These are phyloP conservation scores for Dictyostelium intermedium DNA, from an alignment of 78 protist species.

Conservation along the genomic window DNA sequence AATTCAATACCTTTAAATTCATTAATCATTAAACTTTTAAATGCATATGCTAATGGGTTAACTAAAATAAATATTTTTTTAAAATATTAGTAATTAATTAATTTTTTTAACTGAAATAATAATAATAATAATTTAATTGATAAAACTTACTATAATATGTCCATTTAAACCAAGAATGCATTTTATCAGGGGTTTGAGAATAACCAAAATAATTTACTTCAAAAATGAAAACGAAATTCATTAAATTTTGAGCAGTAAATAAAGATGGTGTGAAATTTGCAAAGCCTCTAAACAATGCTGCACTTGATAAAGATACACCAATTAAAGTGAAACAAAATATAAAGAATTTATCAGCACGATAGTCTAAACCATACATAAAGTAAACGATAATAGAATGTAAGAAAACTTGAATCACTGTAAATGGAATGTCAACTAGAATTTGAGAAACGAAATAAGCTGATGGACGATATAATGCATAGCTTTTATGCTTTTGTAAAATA, in stretches of 20 bases:
- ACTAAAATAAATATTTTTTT: not conserved
- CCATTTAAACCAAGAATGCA: slow-evolving; percentile 74
- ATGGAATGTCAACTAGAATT: slow-evolving; percentile 23
- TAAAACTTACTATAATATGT: not conserved
- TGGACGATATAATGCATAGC: slow-evolving; percentile 48
- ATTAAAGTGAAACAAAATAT: not conserved
- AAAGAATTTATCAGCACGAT: slow-evolving; percentile 47
- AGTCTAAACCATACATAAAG: slow-evolving; percentile 36
- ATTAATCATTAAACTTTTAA: slow-evolving; percentile 26
- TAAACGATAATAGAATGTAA: slow-evolving; percentile 22
- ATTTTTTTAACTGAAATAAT: not conserved
- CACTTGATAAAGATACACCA: slow-evolving; percentile 4
- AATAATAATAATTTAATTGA: too few relatives aligned
- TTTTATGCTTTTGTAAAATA: slow-evolving; percentile 51
- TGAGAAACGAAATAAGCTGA: slow-evolving; percentile 37
- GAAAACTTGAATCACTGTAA: not conserved
- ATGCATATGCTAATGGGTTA: slow-evolving; percentile 7
- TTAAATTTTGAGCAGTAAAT: slow-evolving; percentile 46
- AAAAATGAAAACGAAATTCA: slow-evolving; percentile 31
- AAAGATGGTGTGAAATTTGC: slow-evolving; percentile 24
- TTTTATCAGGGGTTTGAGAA: slow-evolving; percentile 43
- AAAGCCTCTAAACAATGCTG: slow-evolving; percentile 4
- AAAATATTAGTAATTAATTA: not conserved
- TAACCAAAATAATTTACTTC: slow-evolving; percentile 5
- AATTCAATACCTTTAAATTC: slow-evolving; percentile 24